These are phyloP conservation scores for Hanseniaspora gamundiae DNA, from an alignment of 1,139 yeast species.

Conservation along the genomic window DNA sequence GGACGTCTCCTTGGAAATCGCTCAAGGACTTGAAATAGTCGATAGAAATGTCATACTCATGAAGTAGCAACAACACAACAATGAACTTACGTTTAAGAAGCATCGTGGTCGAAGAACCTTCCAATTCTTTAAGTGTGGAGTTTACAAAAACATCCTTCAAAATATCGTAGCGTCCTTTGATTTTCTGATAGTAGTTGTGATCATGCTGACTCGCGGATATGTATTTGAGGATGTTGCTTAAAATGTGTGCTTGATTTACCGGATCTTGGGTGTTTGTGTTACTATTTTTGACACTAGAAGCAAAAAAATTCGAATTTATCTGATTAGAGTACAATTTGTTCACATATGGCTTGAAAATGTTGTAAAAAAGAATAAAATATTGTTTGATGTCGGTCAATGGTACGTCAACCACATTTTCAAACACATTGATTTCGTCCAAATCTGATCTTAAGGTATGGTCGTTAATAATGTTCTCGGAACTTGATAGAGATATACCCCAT, in stretches of 20 bases:
- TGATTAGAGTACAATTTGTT: conserved; percentile 15
- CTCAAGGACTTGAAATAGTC: conserved; percentile 36
- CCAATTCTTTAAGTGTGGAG: conserved; percentile 62
- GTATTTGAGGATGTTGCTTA: conserved; percentile 14
- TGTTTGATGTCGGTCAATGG: conserved; percentile 10
- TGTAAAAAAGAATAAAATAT: conserved; percentile 12
- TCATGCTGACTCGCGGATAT: conserved; percentile 15
- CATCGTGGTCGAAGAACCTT: conserved; percentile 20
- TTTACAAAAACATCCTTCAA: conserved; percentile 53
- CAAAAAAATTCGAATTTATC: conserved; percentile 15
- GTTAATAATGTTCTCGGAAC: not conserved
- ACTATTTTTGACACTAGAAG: conserved; percentile 8
- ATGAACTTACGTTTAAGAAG: conserved; percentile 29
- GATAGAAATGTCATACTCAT: conserved; percentile 33
- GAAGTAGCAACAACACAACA: conserved; percentile 28
- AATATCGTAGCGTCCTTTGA: conserved; percentile 6
- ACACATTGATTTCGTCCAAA: conserved; percentile 11
- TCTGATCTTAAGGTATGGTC: not conserved
- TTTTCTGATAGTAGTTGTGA: conserved; percentile 10
- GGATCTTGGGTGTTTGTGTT: conserved; percentile 17
- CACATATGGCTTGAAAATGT: conserved; percentile 15
- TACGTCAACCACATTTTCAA: conserved; percentile 17
- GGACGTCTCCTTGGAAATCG: conserved; percentile 28
- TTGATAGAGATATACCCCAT: not conserved
- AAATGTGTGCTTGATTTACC: conserved; percentile 17